Conservation (phyloP, 148 eudicot genomes). For the Rhododendron griersonianum region DNA sequence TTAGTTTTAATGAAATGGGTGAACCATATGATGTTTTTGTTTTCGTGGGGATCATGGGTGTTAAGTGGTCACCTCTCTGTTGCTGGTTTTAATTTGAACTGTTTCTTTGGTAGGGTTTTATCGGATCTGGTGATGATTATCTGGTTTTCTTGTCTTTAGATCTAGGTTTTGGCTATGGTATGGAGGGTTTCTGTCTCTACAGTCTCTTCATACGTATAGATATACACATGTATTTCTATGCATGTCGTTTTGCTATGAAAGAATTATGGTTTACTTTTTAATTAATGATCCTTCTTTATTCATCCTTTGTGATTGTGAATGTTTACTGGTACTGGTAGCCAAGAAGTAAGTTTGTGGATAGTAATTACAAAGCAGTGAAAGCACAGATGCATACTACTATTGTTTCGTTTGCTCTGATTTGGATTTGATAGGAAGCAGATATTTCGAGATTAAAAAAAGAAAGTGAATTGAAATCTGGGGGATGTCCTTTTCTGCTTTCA, state of each 20-base stretch:
- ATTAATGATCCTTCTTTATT: not conserved
- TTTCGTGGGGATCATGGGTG: not conserved
- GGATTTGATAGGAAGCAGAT: not conserved
- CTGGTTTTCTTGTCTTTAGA: not conserved
- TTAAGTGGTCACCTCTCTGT: not conserved
- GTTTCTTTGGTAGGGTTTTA: not conserved
- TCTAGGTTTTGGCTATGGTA: not conserved
- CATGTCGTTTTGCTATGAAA: slow-evolving; percentile 10
- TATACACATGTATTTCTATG: slow-evolving; percentile 13
- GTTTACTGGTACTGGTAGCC: not conserved
- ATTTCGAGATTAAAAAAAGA: not conserved
- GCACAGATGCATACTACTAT: not conserved
- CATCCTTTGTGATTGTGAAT: not conserved
- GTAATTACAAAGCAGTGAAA: not conserved
- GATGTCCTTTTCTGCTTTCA: not conserved
- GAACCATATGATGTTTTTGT: slow-evolving; percentile 9
- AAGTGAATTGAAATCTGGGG: not conserved
- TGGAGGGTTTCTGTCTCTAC: not conserved
- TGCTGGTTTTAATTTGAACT: not conserved
- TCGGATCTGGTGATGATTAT: not conserved
- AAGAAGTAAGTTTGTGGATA: not conserved
- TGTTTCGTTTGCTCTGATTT: not conserved
- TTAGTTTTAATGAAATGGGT: slow-evolving; percentile 4
- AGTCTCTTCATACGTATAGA: not conserved
- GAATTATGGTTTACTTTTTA: not conserved